Evolutionary conservation across 148 eudicot genomes (phyloP), one percentile per base, ranked within the genome.

Genomic region (Diospyros lotus): DNA sequence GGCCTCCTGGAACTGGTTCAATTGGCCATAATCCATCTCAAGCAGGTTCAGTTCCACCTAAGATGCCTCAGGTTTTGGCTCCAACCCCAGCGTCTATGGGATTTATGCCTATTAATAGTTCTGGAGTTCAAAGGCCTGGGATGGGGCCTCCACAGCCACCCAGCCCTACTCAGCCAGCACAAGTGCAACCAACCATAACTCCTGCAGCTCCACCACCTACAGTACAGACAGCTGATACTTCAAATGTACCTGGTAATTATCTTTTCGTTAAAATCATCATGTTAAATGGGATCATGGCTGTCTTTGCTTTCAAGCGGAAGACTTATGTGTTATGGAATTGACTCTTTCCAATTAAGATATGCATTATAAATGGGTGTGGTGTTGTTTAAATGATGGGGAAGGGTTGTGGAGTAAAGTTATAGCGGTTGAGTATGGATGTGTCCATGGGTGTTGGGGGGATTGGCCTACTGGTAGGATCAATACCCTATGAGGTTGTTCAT

Each of bases 201-300:
- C 96, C 96, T 79, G 77, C 90, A 70, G 89, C 98, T 80, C 94
- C 96, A 0, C 96, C 97, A 41, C 90, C 98, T 64, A 95, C 96
- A 41, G 87, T 89, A 18, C 98, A 89, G 84, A 95, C 98, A 52
- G 98, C 70, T 65, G 97, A 92, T 82, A 89, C 94, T 71, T 90
- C 98, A 63, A 92, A 86, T 79, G 96, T 95, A 28, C 96, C 97
- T 73, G 94, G 98, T 95, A 89, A 56, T 76, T 13, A 68, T 61
- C 58, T 59, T 56, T 58, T 50, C 43, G 43, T 56, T 55, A 28
- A 28, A 28, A 28, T 28, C 28, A 28, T 28, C 28, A 28, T 48
- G 52, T 48, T 48, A 4, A 48, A 48, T 8, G 28, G 28, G 28
- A 48, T 48, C 8, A 8, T 48, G 52, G 52, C 52, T 48, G 52